These are phyloP conservation scores for Pseudogymnoascus sp. DNA, from an alignment of 2,329 filamentous ascomycete genomes.

Conservation along the genomic window DNA sequence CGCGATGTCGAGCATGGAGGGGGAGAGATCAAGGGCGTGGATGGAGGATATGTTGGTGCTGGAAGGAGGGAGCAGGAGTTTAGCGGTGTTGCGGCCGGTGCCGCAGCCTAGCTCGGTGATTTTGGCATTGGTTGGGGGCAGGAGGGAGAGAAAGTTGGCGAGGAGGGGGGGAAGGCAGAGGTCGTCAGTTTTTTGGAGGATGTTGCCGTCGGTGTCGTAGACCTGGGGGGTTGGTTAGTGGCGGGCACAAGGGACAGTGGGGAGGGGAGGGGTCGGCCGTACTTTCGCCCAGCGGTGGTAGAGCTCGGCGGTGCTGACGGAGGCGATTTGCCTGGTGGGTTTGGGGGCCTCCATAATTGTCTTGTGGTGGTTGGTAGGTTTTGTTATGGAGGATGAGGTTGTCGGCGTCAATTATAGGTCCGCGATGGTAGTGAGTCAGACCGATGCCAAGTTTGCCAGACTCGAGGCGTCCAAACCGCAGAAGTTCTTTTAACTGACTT, in stretches of 20 bases:
- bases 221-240: slow-evolving; percentile 28
- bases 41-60: slow-evolving; percentile 18
- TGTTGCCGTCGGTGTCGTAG: slow-evolving; percentile 59
- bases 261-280: not conserved
- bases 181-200: slow-evolving; percentile 55
- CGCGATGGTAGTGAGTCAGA: not conserved
- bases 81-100: slow-evolving; percentile 53
- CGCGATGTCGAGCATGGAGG: slow-evolving; percentile 49
- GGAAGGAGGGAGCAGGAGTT: slow-evolving; percentile 30
- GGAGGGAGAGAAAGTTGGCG: slow-evolving; percentile 36
- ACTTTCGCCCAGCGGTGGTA: slow-evolving; percentile 40
- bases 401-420: not conserved
- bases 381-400: not conserved
- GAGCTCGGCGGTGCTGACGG: slow-evolving; percentile 33
- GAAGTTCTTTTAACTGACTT: not conserved
- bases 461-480: not conserved
- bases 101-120: slow-evolving; percentile 55
- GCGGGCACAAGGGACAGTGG: not conserved
- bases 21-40: slow-evolving; percentile 42
- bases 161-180: slow-evolving; percentile 44
- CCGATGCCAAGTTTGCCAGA: not conserved
- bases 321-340: slow-evolving; percentile 19
- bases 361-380: not conserved
- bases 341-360: not conserved
- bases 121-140: slow-evolving; percentile 30